phyloP scores from a whole-genome alignment of 805 yeast species.

The Grigorovia transvaalensis region DNA sequence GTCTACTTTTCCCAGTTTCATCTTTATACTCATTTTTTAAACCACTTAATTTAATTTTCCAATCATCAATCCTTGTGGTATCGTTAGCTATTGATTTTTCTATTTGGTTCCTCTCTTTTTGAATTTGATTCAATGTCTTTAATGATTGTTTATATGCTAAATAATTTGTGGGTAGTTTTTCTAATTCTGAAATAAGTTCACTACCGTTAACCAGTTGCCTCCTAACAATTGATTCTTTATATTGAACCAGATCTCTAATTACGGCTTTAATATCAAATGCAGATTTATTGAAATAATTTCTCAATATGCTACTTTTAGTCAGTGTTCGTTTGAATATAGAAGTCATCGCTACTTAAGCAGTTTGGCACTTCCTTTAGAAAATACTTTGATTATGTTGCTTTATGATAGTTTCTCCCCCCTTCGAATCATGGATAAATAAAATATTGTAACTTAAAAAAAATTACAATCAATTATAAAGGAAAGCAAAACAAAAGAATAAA shows the following conservation, averaged over 20 bases:
- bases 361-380: background rate
- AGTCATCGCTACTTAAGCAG: background rate
- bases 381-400: no score
- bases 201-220: slow-evolving; percentile 22
- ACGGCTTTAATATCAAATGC: slow-evolving; percentile 21
- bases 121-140: slow-evolving; percentile 19
- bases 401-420: no score
- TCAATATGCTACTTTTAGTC: background rate
- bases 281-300: slow-evolving; percentile 14
- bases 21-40: slow-evolving; percentile 22
- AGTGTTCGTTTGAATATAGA: background rate
- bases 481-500: background rate
- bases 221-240: slow-evolving; percentile 18
- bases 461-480: background rate
- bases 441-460: background rate
- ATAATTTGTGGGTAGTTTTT: slow-evolving; percentile 22
- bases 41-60: slow-evolving; percentile 9
- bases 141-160: slow-evolving; percentile 13
- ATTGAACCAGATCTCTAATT: slow-evolving; percentile 9
- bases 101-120: slow-evolving; percentile 21
- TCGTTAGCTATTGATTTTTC: slow-evolving; percentile 19
- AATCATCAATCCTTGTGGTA: background rate
- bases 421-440: background rate
- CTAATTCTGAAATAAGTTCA: slow-evolving; percentile 17
- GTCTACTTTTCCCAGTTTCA: slow-evolving; percentile 9